Percentiles rank a stretch among this genome's conserved stretches.
Evolutionary conservation across 2,329 filamentous ascomycete genomes (phyloP).

Genomic region (Elsinoe batatas): DNA sequence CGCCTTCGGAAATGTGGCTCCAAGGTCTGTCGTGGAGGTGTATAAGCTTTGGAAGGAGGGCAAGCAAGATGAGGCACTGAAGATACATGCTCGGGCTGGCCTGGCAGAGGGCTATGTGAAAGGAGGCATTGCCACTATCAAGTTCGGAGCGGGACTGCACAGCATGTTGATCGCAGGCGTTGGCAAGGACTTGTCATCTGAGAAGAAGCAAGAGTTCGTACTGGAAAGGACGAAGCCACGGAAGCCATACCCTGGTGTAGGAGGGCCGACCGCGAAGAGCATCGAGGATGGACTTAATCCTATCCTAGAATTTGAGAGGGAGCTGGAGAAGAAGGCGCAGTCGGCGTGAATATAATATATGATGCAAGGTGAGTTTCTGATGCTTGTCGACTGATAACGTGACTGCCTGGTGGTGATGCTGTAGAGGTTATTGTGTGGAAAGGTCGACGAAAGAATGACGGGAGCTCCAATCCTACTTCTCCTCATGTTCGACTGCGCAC

Average conservation of each 20-base stretch:
- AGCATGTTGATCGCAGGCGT: background rate
- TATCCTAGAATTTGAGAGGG: background rate
- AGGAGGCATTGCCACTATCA: slow-evolving; percentile 56
- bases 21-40: slow-evolving; percentile 46
- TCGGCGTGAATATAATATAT: background rate
- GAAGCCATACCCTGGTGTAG: slow-evolving; percentile 7
- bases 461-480: too few species aligned
- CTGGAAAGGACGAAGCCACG: slow-evolving; percentile 1
- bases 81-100: slow-evolving; percentile 51
- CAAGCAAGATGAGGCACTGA: slow-evolving; percentile 48
- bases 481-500: too few species aligned
- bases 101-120: slow-evolving; percentile 58
- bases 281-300: slow-evolving; percentile 1
- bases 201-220: slow-evolving; percentile 2
- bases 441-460: too few species aligned
- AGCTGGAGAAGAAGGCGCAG: slow-evolving; percentile 2
- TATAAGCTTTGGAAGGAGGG: slow-evolving; percentile 54
- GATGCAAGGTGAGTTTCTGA: too few species aligned
- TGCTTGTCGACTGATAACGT: too few species aligned
- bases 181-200: background rate
- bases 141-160: slow-evolving; percentile 47
- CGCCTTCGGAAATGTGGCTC: slow-evolving; percentile 46
- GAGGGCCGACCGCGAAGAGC: background rate
- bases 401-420: too few species aligned
- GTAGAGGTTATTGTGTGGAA: too few species aligned